phyloP scores from a whole-genome alignment of 345 rosid genomes.

The Lepidium aucheri region DNA sequence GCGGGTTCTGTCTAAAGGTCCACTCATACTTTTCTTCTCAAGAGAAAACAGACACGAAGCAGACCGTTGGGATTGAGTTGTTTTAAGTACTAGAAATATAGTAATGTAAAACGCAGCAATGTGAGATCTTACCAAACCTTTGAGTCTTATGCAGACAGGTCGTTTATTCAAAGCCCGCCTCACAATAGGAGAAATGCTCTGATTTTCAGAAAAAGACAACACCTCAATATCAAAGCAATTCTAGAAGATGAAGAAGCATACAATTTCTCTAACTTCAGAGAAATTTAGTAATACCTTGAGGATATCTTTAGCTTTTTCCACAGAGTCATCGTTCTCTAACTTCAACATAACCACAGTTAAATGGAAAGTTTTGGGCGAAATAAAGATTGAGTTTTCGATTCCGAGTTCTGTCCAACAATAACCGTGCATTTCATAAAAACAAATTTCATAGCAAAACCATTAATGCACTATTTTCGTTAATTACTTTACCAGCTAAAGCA shows the following conservation, averaged over 20 bases:
- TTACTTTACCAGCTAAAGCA: slow-evolving; percentile 43
- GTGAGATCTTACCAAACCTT: slow-evolving; percentile 60
- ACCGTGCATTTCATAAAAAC: not conserved
- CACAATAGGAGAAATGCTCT: slow-evolving; percentile 60
- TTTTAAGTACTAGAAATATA: not conserved
- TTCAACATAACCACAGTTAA: slow-evolving; percentile 86
- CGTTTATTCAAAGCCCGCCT: slow-evolving; percentile 67
- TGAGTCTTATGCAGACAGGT: slow-evolving; percentile 56
- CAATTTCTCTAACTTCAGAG: not conserved
- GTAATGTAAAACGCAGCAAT: not conserved
- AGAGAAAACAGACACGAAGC: not conserved
- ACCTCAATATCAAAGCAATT: slow-evolving; percentile 11
- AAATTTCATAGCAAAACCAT: not conserved
- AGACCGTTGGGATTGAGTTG: not conserved
- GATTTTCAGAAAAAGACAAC: slow-evolving; percentile 10
- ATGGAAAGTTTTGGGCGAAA: slow-evolving; percentile 67
- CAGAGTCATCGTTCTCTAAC: slow-evolving; percentile 68
- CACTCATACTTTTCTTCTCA: slow-evolving; percentile 64
- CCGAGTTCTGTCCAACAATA: slow-evolving; percentile 44
- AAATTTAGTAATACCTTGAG: slow-evolving; percentile 43
- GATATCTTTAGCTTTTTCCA: slow-evolving; percentile 52
- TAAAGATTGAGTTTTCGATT: slow-evolving; percentile 69
- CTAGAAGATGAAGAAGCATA: slow-evolving; percentile 3
- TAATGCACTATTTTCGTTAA: not conserved
- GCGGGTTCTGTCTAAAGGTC: slow-evolving; percentile 56